Evolutionary conservation across 2,329 filamentous ascomycete genomes (phyloP), one percentile per base, ranked within the genome.

Genomic region (Ceratocystis smalleyi): DNA sequence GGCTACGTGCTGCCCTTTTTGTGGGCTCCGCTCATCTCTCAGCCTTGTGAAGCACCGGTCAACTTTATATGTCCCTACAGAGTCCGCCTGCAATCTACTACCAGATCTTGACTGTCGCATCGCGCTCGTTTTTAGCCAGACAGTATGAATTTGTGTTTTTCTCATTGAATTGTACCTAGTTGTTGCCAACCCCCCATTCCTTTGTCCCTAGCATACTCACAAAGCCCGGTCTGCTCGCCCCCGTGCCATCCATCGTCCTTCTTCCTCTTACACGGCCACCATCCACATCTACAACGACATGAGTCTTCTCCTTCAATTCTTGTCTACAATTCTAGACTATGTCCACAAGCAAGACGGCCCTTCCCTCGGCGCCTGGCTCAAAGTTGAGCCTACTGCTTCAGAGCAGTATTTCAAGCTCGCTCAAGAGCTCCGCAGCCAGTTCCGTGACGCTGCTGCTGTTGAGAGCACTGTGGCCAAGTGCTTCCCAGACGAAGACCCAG

Each of bases 361-460:
- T 40, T 77, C 80, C 67, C 79, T 95, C 15, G 81, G 86, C 67
- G 78, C 83, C 65, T 91, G 83, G 78, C 79, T 95, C 15, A 81
- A 84, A 67, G 85, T 94, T 68, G 88, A 92, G 71, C 87, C 88
- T 4, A 83, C 83, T 35, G 80, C 89, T 32, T 78, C 83, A 1
- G 77, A 82, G 17, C 79, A 84, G 63, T 94, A 94, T 73, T 78
- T 80, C 68, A 76, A 82, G 65, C 83, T 95, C 69, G 82, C 83
- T 32, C 73, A 75, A 27, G 88, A 94, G 75, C 77, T 95, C 61
- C 83, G 81, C 68, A 75, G 76, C 43, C 73, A 77, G 35, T 90
- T 84, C 70, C 71, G 68, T 69, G 69, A 73, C 65, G 68, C 74
- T 65, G 76, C 81, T 12, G 79, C 80, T 17, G 77, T 90, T 59